These are phyloP conservation scores for Cyclotella sp. DNA, from an alignment of 108 stramenopile species.

Conservation along the genomic window DNA sequence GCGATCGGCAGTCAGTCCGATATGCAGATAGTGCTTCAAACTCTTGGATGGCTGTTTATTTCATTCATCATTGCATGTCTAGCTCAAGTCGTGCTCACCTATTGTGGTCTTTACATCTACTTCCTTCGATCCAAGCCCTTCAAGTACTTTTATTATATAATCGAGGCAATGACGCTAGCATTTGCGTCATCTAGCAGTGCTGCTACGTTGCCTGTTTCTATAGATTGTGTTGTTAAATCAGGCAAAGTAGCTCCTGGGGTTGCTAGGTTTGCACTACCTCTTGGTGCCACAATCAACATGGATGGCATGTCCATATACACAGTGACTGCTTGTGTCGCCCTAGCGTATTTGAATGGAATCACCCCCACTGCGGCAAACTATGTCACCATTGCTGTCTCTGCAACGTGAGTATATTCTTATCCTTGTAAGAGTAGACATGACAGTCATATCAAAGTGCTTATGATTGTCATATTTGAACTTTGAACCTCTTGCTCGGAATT, in stretches of 20 bases:
- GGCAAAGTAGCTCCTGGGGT: slow-evolving; percentile 40
- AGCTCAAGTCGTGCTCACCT: slow-evolving; percentile 23
- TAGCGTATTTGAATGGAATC: slow-evolving; percentile 47
- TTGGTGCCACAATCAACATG: slow-evolving; percentile 55
- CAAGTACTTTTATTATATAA: slow-evolving; percentile 14
- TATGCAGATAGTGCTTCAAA: slow-evolving; percentile 12
- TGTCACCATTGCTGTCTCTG: slow-evolving; percentile 38
- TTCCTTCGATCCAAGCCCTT: slow-evolving; percentile 42
- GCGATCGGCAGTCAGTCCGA: slow-evolving; percentile 49
- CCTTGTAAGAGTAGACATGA: neutral
- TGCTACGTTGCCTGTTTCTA: slow-evolving; percentile 48
- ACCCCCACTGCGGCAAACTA: slow-evolving; percentile 13
- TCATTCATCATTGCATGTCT: slow-evolving; percentile 18
- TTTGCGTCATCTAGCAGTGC: slow-evolving; percentile 46
- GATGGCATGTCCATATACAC: slow-evolving; percentile 42
- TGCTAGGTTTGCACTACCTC: slow-evolving; percentile 38
- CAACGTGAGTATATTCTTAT: neutral
- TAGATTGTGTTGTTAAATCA: slow-evolving; percentile 34
- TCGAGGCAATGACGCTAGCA: slow-evolving; percentile 37
- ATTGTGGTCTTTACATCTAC: slow-evolving; percentile 29
- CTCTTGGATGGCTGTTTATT: slow-evolving; percentile 39
- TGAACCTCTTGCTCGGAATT: too few species aligned
- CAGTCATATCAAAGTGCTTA: too few species aligned
- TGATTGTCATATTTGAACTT: too few species aligned
- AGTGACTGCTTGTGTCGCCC: slow-evolving; percentile 34